Conservation (phyloP, 164 flowering plant species). For the Piper betle region DNA sequence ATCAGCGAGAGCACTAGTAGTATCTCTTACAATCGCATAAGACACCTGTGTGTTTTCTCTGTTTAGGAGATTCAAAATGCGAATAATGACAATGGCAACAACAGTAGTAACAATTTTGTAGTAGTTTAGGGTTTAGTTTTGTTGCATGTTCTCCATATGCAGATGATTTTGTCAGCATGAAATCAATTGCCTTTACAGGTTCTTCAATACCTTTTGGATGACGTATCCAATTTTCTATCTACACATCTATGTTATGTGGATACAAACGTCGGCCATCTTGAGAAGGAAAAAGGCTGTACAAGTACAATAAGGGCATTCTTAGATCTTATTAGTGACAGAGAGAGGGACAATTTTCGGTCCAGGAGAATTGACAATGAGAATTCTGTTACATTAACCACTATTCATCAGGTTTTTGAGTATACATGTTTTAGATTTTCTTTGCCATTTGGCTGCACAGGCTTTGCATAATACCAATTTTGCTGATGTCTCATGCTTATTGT, state of each 20-base stretch:
- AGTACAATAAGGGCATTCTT: conserved; percentile 47
- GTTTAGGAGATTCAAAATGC: too few species aligned
- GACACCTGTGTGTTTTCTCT: too few species aligned
- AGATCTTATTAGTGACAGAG: conserved; percentile 56
- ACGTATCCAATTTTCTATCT: conserved; percentile 66
- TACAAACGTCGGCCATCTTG: conserved; percentile 6
- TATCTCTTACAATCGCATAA: too few species aligned
- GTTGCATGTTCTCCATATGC: neutral
- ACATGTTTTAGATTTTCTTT: neutral
- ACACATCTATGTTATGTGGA: conserved; percentile 16
- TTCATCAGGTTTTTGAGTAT: conserved; percentile 64
- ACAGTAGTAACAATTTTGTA: too few species aligned
- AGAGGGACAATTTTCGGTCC: conserved; percentile 62
- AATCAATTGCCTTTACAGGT: conserved; percentile 28
- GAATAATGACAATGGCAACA: too few species aligned
- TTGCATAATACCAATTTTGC: neutral
- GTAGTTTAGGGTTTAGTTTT: neutral
- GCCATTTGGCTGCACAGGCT: neutral
- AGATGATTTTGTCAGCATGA: neutral
- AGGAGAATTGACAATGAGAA: conserved; percentile 61
- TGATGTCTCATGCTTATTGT: neutral
- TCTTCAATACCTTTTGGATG: conserved; percentile 80
- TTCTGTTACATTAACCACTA: conserved; percentile 85
- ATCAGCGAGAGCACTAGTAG: too few species aligned
- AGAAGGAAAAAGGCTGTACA: conserved; percentile 42